These are phyloP conservation scores for Paecilomyces fulvus DNA, from an alignment of 2,329 filamentous ascomycete genomes.

Conservation along the genomic window DNA sequence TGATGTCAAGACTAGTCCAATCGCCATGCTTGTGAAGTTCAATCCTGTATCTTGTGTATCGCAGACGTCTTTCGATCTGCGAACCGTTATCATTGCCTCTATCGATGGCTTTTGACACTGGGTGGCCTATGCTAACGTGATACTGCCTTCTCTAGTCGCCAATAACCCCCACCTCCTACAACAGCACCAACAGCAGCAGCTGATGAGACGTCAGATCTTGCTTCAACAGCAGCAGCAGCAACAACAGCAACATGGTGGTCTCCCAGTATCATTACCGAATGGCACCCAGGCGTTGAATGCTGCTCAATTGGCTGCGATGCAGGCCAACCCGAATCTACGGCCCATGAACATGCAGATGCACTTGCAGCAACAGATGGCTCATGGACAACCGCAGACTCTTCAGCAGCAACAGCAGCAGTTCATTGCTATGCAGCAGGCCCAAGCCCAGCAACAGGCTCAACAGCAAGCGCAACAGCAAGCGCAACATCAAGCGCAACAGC, in stretches of 20 bases:
- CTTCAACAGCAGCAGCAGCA: constrained; percentile 23
- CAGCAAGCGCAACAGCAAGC: constrained; percentile 35
- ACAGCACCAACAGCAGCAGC: constrained; percentile 24
- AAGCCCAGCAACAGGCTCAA: constrained; percentile 10
- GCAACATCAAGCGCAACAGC: constrained; percentile 19
- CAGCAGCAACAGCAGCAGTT: constrained; percentile 31
- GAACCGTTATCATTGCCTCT: too few species aligned
- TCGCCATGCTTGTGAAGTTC: background rate
- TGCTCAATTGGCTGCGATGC: constrained; percentile 37
- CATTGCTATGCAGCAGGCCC: constrained; percentile 24
- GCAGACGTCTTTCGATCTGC: background rate
- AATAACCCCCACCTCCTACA: constrained; percentile 41
- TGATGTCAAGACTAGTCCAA: background rate
- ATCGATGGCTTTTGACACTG: background rate
- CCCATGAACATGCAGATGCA: constrained; percentile 32
- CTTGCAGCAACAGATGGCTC: constrained; percentile 33
- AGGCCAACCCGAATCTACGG: constrained; percentile 32
- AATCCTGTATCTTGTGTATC: background rate
- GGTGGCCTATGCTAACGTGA: constrained; percentile 2
- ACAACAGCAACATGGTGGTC: constrained; percentile 17
- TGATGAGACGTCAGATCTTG: constrained; percentile 17
- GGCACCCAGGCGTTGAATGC: constrained; percentile 32
- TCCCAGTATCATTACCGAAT: constrained; percentile 34
- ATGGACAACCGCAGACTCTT: constrained; percentile 33
- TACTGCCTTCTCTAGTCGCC: constrained; percentile 19